Conservation (phyloP, 1,139 yeast species). For the Geotrichum fermentans region DNA sequence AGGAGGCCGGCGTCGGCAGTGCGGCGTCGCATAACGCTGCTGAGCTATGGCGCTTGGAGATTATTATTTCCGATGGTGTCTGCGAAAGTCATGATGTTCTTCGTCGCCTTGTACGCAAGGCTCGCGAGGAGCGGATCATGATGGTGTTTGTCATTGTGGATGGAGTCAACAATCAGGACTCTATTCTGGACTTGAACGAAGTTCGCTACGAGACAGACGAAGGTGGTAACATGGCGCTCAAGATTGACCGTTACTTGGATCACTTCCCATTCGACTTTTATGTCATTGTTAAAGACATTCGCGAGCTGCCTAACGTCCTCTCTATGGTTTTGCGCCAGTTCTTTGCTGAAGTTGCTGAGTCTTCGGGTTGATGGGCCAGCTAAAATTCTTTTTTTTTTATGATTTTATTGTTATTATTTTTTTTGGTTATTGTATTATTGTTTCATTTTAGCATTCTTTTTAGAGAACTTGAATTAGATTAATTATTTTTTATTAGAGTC, state of each 20-base stretch:
- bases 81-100: conserved; percentile 90
- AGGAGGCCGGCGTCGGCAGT: conserved; percentile 46
- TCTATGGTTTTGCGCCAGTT: conserved; percentile 87
- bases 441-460: conserved; percentile 4
- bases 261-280: conserved; percentile 95
- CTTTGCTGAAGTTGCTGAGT: conserved; percentile 62
- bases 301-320: conserved; percentile 87
- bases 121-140: conserved; percentile 90
- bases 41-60: conserved; percentile 90
- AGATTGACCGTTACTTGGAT: conserved; percentile 82
- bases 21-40: conserved; percentile 21
- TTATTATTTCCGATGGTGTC: conserved; percentile 91
- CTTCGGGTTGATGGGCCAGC: conserved; percentile 11
- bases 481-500: background rate
- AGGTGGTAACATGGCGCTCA: conserved; percentile 66
- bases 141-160: conserved; percentile 91
- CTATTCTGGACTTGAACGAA: conserved; percentile 92
- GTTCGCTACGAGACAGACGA: conserved; percentile 69
- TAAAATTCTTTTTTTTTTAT: background rate
- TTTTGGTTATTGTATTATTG: background rate
- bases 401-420: background rate
- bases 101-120: conserved; percentile 78
- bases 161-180: conserved; percentile 77
- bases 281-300: conserved; percentile 84
- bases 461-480: background rate